phyloP scores from a whole-genome alignment of 2,329 filamentous ascomycete genomes.

The Hymenoscyphus infarciens region DNA sequence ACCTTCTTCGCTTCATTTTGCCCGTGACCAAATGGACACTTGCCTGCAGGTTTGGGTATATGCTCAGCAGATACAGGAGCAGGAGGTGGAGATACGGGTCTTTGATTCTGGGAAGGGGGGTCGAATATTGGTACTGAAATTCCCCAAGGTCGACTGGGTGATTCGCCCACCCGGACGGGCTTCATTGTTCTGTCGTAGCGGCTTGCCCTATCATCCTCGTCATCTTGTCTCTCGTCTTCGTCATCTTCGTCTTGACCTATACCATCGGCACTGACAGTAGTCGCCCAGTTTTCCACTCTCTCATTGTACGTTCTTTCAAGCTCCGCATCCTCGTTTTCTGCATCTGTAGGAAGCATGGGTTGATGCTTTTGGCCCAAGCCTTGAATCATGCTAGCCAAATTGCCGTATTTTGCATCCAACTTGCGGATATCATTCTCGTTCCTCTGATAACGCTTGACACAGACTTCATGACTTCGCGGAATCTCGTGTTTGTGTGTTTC shows the following conservation, averaged over 20 bases:
- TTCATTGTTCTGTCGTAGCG: slow-evolving; percentile 83
- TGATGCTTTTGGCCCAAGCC: slow-evolving; percentile 84
- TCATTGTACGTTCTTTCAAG: slow-evolving; percentile 57
- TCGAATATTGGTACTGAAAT: slow-evolving; percentile 71
- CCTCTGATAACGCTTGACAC: slow-evolving; percentile 82
- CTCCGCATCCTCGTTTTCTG: slow-evolving; percentile 35
- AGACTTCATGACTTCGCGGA: slow-evolving; percentile 89
- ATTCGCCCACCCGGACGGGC: slow-evolving; percentile 90
- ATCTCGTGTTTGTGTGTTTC: slow-evolving; percentile 94
- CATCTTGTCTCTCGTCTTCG: slow-evolving; percentile 40
- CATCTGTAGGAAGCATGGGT: slow-evolving; percentile 68
- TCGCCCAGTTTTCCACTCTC: slow-evolving; percentile 82
- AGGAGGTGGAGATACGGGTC: slow-evolving; percentile 54
- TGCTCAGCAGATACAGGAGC: slow-evolving; percentile 41
- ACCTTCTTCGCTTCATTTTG: slow-evolving; percentile 14
- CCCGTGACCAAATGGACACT: slow-evolving; percentile 52
- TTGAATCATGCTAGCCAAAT: slow-evolving; percentile 89
- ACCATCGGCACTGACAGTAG: slow-evolving; percentile 62
- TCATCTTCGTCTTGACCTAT: slow-evolving; percentile 39
- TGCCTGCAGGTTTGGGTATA: slow-evolving; percentile 39
- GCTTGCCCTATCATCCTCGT: slow-evolving; percentile 56
- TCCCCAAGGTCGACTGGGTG: slow-evolving; percentile 88
- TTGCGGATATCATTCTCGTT: slow-evolving; percentile 82
- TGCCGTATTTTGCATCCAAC: slow-evolving; percentile 85
- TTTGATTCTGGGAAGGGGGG: slow-evolving; percentile 34